Evolutionary conservation across 2,329 filamentous ascomycete species (phyloP).

Genomic region (Rhynchosporium secalis): DNA sequence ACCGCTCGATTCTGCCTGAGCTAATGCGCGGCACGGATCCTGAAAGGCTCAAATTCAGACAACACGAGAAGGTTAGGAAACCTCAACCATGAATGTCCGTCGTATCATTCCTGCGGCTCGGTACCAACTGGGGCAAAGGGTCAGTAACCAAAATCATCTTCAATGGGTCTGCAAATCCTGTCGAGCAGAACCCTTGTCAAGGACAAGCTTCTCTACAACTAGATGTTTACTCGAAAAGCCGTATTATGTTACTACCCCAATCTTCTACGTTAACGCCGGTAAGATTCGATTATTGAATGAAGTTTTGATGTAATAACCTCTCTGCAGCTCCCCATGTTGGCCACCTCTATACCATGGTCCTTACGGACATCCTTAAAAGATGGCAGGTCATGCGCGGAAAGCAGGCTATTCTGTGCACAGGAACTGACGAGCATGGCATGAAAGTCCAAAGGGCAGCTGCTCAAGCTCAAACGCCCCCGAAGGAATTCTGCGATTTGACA

Average conservation of each 20-base stretch:
- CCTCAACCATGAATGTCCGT: slow-evolving; percentile 29
- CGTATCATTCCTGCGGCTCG: slow-evolving; percentile 26
- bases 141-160: slow-evolving; percentile 13
- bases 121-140: slow-evolving; percentile 21
- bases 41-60: no score
- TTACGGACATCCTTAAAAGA: slow-evolving; percentile 88
- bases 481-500: slow-evolving; percentile 86
- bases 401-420: slow-evolving; percentile 76
- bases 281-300: slow-evolving; percentile 21
- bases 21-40: neutral
- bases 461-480: slow-evolving; percentile 68
- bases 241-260: slow-evolving; percentile 93
- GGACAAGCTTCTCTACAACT: slow-evolving; percentile 27
- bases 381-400: slow-evolving; percentile 79
- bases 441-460: slow-evolving; percentile 90
- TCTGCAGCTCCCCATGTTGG: slow-evolving; percentile 82
- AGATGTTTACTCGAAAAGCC: slow-evolving; percentile 61
- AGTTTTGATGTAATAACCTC: slow-evolving; percentile 17
- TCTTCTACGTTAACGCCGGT: slow-evolving; percentile 99
- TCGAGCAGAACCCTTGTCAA: slow-evolving; percentile 14
- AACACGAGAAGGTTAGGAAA: neutral
- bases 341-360: slow-evolving; percentile 89
- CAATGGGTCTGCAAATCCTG: slow-evolving; percentile 36
- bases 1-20: neutral
- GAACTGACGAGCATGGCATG: slow-evolving; percentile 96